Evolutionary conservation across 2,329 filamentous ascomycete species (phyloP), one percentile per base, ranked within the genome.

Genomic region (Colletotrichum aenigma): DNA sequence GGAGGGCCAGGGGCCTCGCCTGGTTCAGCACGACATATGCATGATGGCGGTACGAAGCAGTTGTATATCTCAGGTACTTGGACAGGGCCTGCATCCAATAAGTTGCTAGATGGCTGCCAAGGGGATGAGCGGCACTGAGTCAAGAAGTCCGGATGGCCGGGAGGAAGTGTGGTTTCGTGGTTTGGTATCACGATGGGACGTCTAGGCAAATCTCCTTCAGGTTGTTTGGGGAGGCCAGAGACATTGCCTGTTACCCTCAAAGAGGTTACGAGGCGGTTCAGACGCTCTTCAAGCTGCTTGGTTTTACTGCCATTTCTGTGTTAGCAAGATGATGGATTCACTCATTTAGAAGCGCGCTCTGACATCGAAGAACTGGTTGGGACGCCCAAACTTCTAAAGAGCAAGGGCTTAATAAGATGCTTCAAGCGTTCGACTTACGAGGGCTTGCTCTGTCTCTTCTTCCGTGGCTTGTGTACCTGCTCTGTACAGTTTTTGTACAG

Each of bases 361-460:
- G 36, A 18, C 34, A 36, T 36, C 34, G 13, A 0, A 38, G 8
- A 18, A 38, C 16, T 38, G 16, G 8, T 18, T 38, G 34, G 4
- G 1, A 16, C 7, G 15, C 13, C 34, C 3, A 3, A 36, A 4
- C 32, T 7, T 16, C 7, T 38, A 0, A 38, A 18, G 36, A 38
- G 16, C 8, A 16, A 38, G 1, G 36, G 36, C 8, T 38, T 18
- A 18, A 38, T 18, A 1, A 18, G 36, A 9, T 38, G 16, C 36
- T 3, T 18, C 36, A 38, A 38, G 36, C 16, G 16, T 18, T 43
- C 4, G 55, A 85, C 88, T 84, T 82, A 90, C 88, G 88, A 90
- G 36, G 87, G 86, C 74, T 87, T 89, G 38, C 82, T 83, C 36
- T 87, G 86, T 77, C 89, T 84, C 82, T 90, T 90, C 81, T 90